Conservation (phyloP, 768 basidiomycete species). For the Tricholoma flavovirens region DNA sequence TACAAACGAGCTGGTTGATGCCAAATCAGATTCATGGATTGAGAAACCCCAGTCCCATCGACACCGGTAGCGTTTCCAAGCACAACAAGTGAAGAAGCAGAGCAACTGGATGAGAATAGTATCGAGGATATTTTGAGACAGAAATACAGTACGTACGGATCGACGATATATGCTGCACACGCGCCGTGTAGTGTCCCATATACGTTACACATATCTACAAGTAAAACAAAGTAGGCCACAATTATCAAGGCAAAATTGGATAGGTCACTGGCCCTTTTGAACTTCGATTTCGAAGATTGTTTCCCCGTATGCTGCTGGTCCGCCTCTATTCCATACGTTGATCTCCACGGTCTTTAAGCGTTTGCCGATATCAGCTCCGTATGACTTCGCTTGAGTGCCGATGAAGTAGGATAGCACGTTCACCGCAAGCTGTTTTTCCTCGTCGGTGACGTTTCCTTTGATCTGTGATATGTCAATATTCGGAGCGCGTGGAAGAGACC, state of each 20-base stretch:
- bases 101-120: slow-evolving; percentile 29
- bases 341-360: slow-evolving; percentile 31
- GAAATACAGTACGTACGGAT: slow-evolving; percentile 33
- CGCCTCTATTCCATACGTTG: slow-evolving; percentile 24
- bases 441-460: slow-evolving; percentile 35
- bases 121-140: neutral
- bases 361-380: slow-evolving; percentile 32
- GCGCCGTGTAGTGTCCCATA: slow-evolving; percentile 48
- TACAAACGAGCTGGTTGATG: slow-evolving; percentile 36
- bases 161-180: slow-evolving; percentile 51
- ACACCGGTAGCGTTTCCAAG: slow-evolving; percentile 33
- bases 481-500: slow-evolving; percentile 6
- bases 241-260: neutral
- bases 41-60: slow-evolving; percentile 43
- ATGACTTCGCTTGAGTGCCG: slow-evolving; percentile 28
- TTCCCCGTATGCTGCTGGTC: slow-evolving; percentile 20
- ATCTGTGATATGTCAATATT: slow-evolving; percentile 26
- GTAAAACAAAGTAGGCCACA: neutral
- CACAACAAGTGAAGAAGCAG: slow-evolving; percentile 35
- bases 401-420: slow-evolving; percentile 33
- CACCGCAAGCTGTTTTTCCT: slow-evolving; percentile 29
- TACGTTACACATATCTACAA: slow-evolving; percentile 51
- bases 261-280: slow-evolving; percentile 25
- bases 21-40: slow-evolving; percentile 47
- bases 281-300: slow-evolving; percentile 36